A percentile compares a stretch with the other conserved stretches of the same genome.
Evolutionary conservation across 495 filamentous ascomycete species (phyloP).

Genomic region (Podospora pseudoanserina): DNA sequence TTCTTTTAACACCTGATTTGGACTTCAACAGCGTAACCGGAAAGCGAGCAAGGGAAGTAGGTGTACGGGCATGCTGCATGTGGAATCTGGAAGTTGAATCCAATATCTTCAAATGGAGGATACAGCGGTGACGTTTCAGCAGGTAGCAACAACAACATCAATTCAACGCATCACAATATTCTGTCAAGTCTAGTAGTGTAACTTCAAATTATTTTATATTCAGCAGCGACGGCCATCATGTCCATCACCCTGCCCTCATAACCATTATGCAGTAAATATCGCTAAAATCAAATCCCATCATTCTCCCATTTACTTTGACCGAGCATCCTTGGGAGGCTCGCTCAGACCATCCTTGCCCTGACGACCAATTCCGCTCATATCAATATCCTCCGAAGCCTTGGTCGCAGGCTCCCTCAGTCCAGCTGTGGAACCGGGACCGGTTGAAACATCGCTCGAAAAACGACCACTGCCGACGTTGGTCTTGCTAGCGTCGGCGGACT

Average conservation of each 20-base stretch:
- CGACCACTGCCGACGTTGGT: constrained; percentile 65
- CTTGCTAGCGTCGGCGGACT: constrained; percentile 62
- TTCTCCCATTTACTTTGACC: not conserved
- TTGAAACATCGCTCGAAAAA: constrained; percentile 47
- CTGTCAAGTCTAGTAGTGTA: too few relatives aligned
- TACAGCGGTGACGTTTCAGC: too few relatives aligned
- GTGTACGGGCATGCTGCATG: too few relatives aligned
- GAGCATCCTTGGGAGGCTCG: not conserved
- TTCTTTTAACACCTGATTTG: too few relatives aligned
- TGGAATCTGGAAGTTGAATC: too few relatives aligned
- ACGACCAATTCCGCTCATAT: constrained; percentile 50
- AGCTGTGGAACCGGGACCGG: constrained; percentile 46
- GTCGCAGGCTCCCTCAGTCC: constrained; percentile 62
- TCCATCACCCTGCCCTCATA: not conserved
- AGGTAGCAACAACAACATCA: too few relatives aligned
- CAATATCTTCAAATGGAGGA: too few relatives aligned
- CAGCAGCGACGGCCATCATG: not conserved
- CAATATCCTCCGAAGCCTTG: constrained; percentile 45
- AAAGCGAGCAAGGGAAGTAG: too few relatives aligned
- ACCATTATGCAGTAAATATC: not conserved
- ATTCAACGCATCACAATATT: too few relatives aligned
- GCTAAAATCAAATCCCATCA: not conserved
- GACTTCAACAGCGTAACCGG: too few relatives aligned
- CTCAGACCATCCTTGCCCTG: constrained; percentile 32
- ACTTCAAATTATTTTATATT: not conserved